phyloP scores from a whole-genome alignment of 2,329 filamentous ascomycete genomes.

The Kalaharituber pfeilii region DNA sequence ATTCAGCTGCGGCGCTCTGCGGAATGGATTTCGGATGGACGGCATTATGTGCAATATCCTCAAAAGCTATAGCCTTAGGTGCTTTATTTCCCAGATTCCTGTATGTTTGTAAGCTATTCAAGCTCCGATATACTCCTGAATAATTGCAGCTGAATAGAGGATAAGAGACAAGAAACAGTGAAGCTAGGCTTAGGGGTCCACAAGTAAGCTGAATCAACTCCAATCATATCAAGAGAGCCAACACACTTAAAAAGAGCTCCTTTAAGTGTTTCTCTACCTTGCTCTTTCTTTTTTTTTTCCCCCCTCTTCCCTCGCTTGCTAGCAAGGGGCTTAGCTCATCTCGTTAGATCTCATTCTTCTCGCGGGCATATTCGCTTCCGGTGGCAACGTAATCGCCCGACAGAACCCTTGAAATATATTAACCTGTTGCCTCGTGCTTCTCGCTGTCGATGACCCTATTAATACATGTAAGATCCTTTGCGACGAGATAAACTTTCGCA shows the following conservation, averaged over 20 bases:
- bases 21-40: conserved; percentile 20
- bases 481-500: not conserved
- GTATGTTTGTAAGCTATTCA: too few species aligned
- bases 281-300: not conserved
- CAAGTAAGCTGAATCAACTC: too few species aligned
- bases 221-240: not conserved
- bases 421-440: not conserved
- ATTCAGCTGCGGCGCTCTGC: conserved; percentile 9
- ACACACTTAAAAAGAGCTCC: not conserved
- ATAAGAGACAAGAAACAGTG: not conserved
- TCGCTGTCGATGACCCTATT: not conserved
- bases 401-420: not conserved
- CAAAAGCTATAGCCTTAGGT: too few species aligned
- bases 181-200: not conserved
- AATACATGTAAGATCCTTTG: not conserved
- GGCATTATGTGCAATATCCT: too few species aligned
- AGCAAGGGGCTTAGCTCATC: not conserved
- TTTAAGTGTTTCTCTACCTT: not conserved
- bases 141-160: too few species aligned
- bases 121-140: too few species aligned
- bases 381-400: not conserved
- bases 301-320: not conserved
- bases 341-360: not conserved
- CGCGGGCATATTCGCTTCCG: not conserved
- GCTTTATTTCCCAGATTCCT: too few species aligned